Percentiles rank a stretch among this genome's conserved stretches.
Conservation (phyloP, 2,329 filamentous ascomycete species). For the Sphaerostilbella broomeana region DNA sequence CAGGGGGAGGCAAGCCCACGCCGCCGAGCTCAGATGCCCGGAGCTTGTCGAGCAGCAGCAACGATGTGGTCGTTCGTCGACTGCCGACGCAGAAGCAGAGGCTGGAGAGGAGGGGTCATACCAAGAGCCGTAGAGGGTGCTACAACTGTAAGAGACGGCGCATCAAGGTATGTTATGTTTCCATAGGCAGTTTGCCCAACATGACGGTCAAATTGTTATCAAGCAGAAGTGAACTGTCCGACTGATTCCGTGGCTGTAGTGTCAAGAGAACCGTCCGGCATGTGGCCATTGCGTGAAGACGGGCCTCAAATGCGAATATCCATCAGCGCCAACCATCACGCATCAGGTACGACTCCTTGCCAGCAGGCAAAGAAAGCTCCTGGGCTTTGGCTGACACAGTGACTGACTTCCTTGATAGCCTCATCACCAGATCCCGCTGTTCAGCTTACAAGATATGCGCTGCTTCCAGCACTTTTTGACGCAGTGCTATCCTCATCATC, state of each 20-base stretch:
- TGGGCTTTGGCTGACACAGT: not conserved
- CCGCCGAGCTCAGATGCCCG: slow-evolving; percentile 24
- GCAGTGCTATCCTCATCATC: slow-evolving; percentile 56
- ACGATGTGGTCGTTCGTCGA: slow-evolving; percentile 14
- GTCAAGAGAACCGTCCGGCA: slow-evolving; percentile 57
- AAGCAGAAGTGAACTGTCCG: not conserved
- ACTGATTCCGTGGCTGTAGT: slow-evolving; percentile 36
- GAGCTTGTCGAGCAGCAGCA: slow-evolving; percentile 18
- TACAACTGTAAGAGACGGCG: slow-evolving; percentile 61
- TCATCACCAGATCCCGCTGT: slow-evolving; percentile 51
- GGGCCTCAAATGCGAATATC: slow-evolving; percentile 58
- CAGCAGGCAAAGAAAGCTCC: not conserved
- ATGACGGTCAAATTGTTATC: no score
- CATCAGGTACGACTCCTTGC: slow-evolving; percentile 40
- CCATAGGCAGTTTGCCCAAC: no score
- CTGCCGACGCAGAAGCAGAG: slow-evolving; percentile 29
- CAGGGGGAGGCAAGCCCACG: slow-evolving; percentile 23
- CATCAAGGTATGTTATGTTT: slow-evolving; percentile 57
- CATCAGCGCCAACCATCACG: slow-evolving; percentile 41
- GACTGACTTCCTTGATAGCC: slow-evolving; percentile 31
- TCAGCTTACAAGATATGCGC: slow-evolving; percentile 58
- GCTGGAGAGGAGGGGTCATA: slow-evolving; percentile 54
- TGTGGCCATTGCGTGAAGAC: slow-evolving; percentile 59
- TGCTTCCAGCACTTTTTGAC: slow-evolving; percentile 62
- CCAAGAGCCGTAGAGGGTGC: slow-evolving; percentile 59